Evolutionary conservation across 495 filamentous ascomycete species (phyloP), one percentile per base, ranked within the genome.

Genomic region (Astrothelium macrocarpum): DNA sequence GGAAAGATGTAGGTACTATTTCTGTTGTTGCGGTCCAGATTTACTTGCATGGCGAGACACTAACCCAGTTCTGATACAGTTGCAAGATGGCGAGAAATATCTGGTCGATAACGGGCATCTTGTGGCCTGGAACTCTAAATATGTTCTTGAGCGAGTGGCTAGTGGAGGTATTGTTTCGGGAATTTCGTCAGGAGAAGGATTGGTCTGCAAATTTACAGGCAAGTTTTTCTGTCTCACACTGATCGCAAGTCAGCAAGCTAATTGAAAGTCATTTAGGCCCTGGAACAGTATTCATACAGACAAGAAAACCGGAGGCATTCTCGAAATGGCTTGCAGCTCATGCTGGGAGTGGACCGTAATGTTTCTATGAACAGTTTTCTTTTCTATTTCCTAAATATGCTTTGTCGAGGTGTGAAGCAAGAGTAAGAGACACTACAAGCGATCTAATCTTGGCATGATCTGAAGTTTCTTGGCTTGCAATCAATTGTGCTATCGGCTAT

Each of bases 101-200:
- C 88, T 91, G 63, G 85, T 98, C 60, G 92, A 98, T 70, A 98
- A 98, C 69, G 93, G 92, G 11, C 91, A 98, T 66, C 78, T 98
- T 5, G 92, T 98, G 0, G 95, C 94, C 3, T 98, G 94, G 94
- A 97, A 97, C 70, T 93, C 90, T 73, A 89, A 95, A 66, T 98
- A 97, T 70, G 78, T 87, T 12, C 84, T 97, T 53, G 90, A 96
- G 75, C 87, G 95, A 10, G 88, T 91, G 12, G 85, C 94, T 0
- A 91, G 87, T 23, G 94, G 94, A 14, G 95, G 94, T 28, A 84
- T 98, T 53, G 86, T 97, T 5, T 91, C 88, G 28, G 83, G 84
- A 28, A 75, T 95, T 25, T 84, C 84, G 34, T 85, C 89, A 1
- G 87, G 83, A 2, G 94, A 98, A 77, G 94, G 94, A 2, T 74